phyloP scores from a whole-genome alignment of 768 basidiomycete genomes.

The Agaricus blazei region DNA sequence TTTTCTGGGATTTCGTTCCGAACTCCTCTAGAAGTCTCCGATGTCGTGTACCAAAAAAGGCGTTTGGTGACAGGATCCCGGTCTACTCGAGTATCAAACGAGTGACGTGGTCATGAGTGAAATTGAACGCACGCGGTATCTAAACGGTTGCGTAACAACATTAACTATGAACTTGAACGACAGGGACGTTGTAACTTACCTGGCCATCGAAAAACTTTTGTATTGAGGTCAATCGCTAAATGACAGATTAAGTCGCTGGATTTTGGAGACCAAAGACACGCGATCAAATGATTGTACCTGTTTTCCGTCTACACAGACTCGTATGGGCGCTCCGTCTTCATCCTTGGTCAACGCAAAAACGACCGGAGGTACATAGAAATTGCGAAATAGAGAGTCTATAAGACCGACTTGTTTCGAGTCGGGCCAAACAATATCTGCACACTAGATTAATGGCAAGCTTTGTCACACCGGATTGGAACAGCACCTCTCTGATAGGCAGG shows the following conservation, averaged over 20 bases:
- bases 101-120: background rate
- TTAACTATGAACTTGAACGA: background rate
- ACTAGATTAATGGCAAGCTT: background rate
- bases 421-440: conserved; percentile 72
- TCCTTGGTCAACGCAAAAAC: conserved; percentile 60
- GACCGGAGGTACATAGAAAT: conserved; percentile 75
- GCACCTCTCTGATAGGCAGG: conserved; percentile 29
- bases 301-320: conserved; percentile 79
- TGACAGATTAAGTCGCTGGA: background rate
- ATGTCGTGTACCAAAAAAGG: conserved; percentile 55
- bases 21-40: conserved; percentile 36
- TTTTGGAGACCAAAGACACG: background rate
- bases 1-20: conserved; percentile 49
- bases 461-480: background rate
- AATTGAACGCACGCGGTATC: conserved; percentile 47
- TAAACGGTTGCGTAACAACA: conserved; percentile 15
- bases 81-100: conserved; percentile 31
- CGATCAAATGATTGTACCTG: conserved; percentile 51
- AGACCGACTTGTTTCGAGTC: conserved; percentile 62
- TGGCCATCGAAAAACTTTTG: conserved; percentile 71
- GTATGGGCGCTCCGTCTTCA: conserved; percentile 50
- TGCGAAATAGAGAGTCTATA: conserved; percentile 73
- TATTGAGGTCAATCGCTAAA: conserved; percentile 70
- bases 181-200: conserved; percentile 40
- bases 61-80: conserved; percentile 54